Evolutionary conservation across 129 eudicot species (phyloP).

Genomic region (Smallanthus sonchifolius): DNA sequence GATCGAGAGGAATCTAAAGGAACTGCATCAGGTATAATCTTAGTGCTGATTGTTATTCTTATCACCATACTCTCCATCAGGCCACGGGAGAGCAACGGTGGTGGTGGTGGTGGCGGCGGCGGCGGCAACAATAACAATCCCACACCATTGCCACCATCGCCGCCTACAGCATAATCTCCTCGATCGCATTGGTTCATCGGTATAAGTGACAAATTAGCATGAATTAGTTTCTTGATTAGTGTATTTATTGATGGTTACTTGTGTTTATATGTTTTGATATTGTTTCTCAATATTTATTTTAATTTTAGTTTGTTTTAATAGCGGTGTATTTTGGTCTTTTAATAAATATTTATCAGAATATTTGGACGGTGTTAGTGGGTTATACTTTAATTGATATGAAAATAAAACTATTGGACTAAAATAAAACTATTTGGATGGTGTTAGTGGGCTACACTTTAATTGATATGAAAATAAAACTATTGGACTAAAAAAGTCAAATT

Average conservation of each 20-base stretch:
- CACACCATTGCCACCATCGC: neutral
- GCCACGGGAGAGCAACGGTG: conserved; percentile 50
- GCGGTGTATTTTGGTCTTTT: no score
- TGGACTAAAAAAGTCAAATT: no score
- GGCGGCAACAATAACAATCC: conserved; percentile 1
- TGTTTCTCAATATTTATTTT: no score
- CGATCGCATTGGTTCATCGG: conserved; percentile 1
- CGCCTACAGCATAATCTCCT: neutral
- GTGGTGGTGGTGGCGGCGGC: conserved; percentile 21
- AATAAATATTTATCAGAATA: no score
- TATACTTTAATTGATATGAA: no score
- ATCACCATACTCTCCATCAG: conserved; percentile 46
- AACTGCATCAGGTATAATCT: conserved; percentile 62
- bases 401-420: no score
- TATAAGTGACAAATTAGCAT: conserved; percentile 11
- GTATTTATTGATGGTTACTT: conserved; percentile 3
- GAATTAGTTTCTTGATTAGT: neutral
- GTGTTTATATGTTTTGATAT: neutral
- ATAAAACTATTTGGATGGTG: no score
- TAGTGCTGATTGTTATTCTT: conserved; percentile 55
- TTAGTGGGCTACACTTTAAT: no score
- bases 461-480: no score
- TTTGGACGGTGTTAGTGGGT: no score
- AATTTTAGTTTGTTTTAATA: no score
- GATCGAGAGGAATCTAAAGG: conserved; percentile 66